Evolutionary conservation across 352 stramenopile species (phyloP).

Genomic region (Peronospora destructor): DNA sequence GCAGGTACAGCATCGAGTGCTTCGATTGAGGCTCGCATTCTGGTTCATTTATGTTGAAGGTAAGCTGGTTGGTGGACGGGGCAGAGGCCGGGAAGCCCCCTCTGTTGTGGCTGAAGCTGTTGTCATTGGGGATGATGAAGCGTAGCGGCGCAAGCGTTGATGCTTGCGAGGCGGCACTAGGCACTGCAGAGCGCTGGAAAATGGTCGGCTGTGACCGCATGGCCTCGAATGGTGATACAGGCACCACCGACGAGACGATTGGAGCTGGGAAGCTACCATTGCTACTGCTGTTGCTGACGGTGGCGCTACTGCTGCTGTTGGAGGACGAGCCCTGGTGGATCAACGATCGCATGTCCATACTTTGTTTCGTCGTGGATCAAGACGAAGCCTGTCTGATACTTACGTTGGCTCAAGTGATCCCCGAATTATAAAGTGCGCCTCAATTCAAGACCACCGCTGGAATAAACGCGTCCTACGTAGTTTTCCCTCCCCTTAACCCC

Average conservation of each 20-base stretch:
- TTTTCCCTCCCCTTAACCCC: constrained; percentile 15
- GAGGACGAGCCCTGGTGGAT: constrained; percentile 42
- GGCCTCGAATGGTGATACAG: constrained; percentile 39
- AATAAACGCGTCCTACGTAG: constrained; percentile 20
- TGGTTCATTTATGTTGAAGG: constrained; percentile 19
- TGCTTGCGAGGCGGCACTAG: constrained; percentile 17
- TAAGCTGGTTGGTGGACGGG: constrained; percentile 4
- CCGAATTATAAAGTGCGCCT: constrained; percentile 21
- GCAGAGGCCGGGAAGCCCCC: constrained; percentile 4
- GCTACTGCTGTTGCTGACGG: background rate
- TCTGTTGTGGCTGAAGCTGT: constrained; percentile 8
- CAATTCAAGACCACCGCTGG: constrained; percentile 10
- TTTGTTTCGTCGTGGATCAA: background rate
- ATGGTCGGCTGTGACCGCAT: constrained; percentile 38
- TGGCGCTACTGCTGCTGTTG: constrained; percentile 1
- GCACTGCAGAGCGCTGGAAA: constrained; percentile 17
- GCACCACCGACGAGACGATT: constrained; percentile 23
- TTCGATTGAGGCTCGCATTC: constrained; percentile 25
- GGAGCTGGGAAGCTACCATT: constrained; percentile 12
- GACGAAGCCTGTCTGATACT: constrained; percentile 7
- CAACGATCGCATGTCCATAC: constrained; percentile 74
- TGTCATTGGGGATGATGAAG: constrained; percentile 63
- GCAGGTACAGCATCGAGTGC: constrained; percentile 21
- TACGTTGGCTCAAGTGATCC: constrained; percentile 16
- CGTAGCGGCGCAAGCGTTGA: constrained; percentile 62